These are phyloP conservation scores for Prunus mongolica DNA, from an alignment of 306 rosid genomes.

Conservation along the genomic window DNA sequence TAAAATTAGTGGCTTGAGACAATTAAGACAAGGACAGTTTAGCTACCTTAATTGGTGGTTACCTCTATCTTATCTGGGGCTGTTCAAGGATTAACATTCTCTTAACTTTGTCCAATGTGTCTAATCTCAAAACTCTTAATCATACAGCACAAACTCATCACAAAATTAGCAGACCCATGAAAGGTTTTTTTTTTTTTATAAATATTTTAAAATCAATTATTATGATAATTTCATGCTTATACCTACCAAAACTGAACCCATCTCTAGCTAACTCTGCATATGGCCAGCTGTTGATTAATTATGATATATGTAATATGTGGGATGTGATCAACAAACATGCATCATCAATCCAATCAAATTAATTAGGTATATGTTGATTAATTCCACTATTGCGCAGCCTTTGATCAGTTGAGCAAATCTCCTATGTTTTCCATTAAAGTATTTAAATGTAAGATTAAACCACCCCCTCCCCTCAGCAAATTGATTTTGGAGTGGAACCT, in stretches of 20 bases:
- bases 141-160: background rate
- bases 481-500: too few relatives aligned
- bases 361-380: conserved; percentile 13
- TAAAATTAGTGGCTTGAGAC: conserved; percentile 23
- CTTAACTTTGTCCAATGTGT: background rate
- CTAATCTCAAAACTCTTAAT: background rate
- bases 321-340: background rate
- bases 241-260: background rate
- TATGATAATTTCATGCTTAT: background rate
- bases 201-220: too few relatives aligned
- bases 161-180: background rate
- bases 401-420: background rate
- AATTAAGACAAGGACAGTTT: conserved; percentile 33
- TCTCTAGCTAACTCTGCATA: background rate
- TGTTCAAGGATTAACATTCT: conserved; percentile 12
- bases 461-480: background rate
- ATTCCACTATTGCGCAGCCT: conserved; percentile 8
- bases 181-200: background rate
- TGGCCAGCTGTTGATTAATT: background rate
- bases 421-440: background rate
- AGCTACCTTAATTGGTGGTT: conserved; percentile 33
- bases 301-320: background rate
- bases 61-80: conserved; percentile 18
- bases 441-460: background rate
- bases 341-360: conserved; percentile 19